Base-by-base conservation (phyloP, 768 basidiomycete genomes). In the Vishniacozyma victoriae region DNA sequence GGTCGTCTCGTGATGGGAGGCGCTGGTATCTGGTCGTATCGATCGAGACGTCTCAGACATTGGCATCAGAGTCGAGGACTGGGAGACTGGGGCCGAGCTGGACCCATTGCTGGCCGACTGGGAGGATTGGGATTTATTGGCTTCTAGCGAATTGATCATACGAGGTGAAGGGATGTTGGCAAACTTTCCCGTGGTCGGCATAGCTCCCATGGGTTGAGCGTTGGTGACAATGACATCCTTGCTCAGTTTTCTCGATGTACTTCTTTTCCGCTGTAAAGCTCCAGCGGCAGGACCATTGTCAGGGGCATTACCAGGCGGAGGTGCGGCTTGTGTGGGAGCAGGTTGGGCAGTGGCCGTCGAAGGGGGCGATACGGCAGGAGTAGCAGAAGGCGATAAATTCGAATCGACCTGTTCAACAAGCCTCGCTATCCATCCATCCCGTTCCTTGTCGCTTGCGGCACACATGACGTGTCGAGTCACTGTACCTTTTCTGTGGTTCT, bases 341-440 rank as follows among this genome's bases (percentile, higher is more conserved):
- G 40, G 15, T 12, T 27, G 26, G n/a, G n/a, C n/a, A n/a, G 9
- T 20, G 35, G n/a, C n/a, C 19, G 41, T 35, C 16, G 12, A n/a
- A n/a, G 38, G 14, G 36, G 22, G n/a, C 5, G 46, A 39, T 25
- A 51, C 29, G 6, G 43, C 19, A 13, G 40, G 50, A 33, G 46
- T 20, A 0, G 44, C 26, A 5, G 44, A 12, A 1, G 38, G 44
- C 3, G 48, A 35, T 12, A 50, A 23, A 18, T 62, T 57, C 1
- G 64, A 54, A 24, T 59, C 60, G n/a, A 66, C 86, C 70, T 91
- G 90, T 36, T 85, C 80, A 46, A 95, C 89, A 44, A 99, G 82
- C 52, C 88, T 83, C 49, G 88, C 84, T 22, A 99, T 91, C 95
- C 95, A 99, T 48, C 77, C 79, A 68, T 99, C 95, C 37, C 95